These are phyloP conservation scores for Pseudozyma sp. DNA, from an alignment of 1,284 basidiomycete species.

Conservation along the genomic window DNA sequence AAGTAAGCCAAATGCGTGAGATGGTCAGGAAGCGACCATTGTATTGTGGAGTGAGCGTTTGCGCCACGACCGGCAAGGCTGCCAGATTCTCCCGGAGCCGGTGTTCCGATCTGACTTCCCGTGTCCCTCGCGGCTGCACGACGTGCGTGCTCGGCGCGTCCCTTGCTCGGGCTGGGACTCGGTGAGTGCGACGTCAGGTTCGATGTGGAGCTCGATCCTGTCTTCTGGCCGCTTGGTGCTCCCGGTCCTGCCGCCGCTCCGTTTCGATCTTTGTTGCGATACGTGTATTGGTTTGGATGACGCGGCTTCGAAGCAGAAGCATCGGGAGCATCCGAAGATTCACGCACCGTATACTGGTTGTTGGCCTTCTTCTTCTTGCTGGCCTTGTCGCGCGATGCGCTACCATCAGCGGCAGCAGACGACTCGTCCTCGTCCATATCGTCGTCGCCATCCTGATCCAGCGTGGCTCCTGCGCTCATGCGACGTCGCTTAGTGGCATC, in stretches of 20 bases:
- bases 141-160: conserved; percentile 36
- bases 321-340: conserved; percentile 38
- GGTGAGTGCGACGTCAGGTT: conserved; percentile 56
- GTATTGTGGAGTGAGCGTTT: conserved; percentile 76
- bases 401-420: conserved; percentile 10
- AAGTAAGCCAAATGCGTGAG: conserved; percentile 86
- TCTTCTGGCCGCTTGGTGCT: conserved; percentile 31
- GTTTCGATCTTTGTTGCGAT: conserved; percentile 71
- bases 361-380: conserved; percentile 51
- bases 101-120: conserved; percentile 53
- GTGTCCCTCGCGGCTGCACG: conserved; percentile 39
- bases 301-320: conserved; percentile 53
- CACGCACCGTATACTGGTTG: conserved; percentile 41
- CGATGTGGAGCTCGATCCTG: conserved; percentile 37
- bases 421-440: conserved; percentile 40
- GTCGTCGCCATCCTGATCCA: conserved; percentile 28
- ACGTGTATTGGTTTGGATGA: conserved; percentile 75
- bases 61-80: conserved; percentile 11
- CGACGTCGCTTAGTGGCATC: conserved; percentile 56
- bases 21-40: conserved; percentile 94
- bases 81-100: conserved; percentile 41
- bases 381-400: conserved; percentile 32
- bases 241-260: conserved; percentile 10
- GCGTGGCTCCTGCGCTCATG: conserved; percentile 36
- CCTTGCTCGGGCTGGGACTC: conserved; percentile 58